Conservation (phyloP, 306 rosid genomes). For the Vicia sativa region DNA sequence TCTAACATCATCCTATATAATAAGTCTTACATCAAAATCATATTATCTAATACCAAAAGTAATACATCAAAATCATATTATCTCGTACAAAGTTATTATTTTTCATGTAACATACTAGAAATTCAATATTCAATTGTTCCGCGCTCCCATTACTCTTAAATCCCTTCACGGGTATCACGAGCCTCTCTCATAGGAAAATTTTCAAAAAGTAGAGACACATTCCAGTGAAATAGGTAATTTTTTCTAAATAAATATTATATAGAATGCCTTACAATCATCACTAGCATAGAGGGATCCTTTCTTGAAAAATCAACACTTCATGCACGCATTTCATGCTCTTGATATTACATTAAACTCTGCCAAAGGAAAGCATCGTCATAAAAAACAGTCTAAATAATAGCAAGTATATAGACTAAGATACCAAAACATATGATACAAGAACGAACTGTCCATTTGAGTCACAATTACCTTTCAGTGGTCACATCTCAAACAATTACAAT, state of each 20-base stretch:
- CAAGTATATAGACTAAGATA: slow-evolving; percentile 22
- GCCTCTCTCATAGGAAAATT: too few relatives aligned
- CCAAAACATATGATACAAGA: slow-evolving; percentile 20
- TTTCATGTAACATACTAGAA: too few relatives aligned
- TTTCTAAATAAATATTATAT: slow-evolving; percentile 15
- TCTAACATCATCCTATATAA: too few relatives aligned
- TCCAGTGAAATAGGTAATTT: slow-evolving; percentile 20
- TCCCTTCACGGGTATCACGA: too few relatives aligned
- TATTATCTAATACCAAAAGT: too few relatives aligned
- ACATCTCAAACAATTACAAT: slow-evolving; percentile 97
- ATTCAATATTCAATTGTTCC: too few relatives aligned
- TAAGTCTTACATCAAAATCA: too few relatives aligned
- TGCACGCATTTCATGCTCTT: slow-evolving; percentile 98
- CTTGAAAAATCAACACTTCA: slow-evolving; percentile 99
- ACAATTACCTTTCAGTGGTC: slow-evolving; percentile 78
- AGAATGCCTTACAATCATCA: slow-evolving; percentile 94
- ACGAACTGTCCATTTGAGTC: slow-evolving; percentile 31
- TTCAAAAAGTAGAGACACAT: slow-evolving; percentile 17
- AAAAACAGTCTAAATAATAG: slow-evolving; percentile 3
- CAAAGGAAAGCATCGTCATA: slow-evolving; percentile 29
- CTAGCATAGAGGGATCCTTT: slow-evolving; percentile 97
- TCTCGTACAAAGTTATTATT: too few relatives aligned
- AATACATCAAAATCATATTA: too few relatives aligned
- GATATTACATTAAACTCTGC: slow-evolving; percentile 96
- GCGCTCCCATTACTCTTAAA: too few relatives aligned